phyloP scores from a whole-genome alignment of 2,329 filamentous ascomycete genomes.

The Dothiorella sarmentorum region DNA sequence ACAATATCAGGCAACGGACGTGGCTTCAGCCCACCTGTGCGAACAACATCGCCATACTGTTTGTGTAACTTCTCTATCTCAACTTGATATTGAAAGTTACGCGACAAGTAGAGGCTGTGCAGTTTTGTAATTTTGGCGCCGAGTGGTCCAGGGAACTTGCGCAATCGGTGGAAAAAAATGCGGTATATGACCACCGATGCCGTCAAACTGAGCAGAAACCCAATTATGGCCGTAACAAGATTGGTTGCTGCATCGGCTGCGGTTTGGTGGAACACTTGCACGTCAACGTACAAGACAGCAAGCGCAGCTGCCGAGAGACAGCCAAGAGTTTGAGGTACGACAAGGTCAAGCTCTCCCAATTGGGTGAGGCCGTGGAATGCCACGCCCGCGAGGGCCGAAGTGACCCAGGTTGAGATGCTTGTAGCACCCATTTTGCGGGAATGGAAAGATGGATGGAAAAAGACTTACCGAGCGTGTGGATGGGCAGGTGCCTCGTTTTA shows the following conservation, averaged over 20 bases:
- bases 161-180: slow-evolving; percentile 32
- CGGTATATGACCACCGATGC: slow-evolving; percentile 26
- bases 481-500: too few species aligned
- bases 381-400: not conserved
- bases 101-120: not conserved
- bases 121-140: slow-evolving; percentile 29
- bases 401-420: too few species aligned
- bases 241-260: not conserved
- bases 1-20: too few species aligned
- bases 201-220: not conserved
- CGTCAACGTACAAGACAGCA: not conserved
- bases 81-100: not conserved
- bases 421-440: too few species aligned
- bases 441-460: too few species aligned
- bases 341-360: not conserved
- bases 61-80: not conserved
- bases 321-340: not conserved
- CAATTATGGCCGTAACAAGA: not conserved
- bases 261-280: not conserved
- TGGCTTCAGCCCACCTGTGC: too few species aligned
- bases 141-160: slow-evolving; percentile 35
- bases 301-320: not conserved
- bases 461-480: too few species aligned
- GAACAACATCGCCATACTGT: not conserved
- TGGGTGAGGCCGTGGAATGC: not conserved